A percentile compares a stretch with the other conserved stretches of the same genome.
Evolutionary conservation across 352 stramenopile genomes (phyloP).

Genomic region (Pythium apleroticum): DNA sequence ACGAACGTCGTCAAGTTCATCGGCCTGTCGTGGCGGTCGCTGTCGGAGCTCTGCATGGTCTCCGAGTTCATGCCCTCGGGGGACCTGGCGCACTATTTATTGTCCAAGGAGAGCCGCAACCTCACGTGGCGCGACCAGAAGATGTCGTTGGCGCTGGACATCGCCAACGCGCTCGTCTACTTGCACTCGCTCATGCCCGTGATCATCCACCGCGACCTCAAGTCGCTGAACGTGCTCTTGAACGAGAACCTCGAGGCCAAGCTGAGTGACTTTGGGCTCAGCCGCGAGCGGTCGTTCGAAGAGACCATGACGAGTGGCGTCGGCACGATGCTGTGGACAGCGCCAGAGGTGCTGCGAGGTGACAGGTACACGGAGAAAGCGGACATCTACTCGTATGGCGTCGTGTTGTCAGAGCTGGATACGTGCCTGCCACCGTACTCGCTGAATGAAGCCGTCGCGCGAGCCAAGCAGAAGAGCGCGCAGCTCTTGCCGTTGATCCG

Average conservation of each 20-base stretch:
- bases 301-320: constrained; percentile 7
- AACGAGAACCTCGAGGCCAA: constrained; percentile 35
- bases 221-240: constrained; percentile 33
- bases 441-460: constrained; percentile 26
- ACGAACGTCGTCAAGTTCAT: constrained; percentile 28
- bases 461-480: constrained; percentile 21
- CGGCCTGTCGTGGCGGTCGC: constrained; percentile 25
- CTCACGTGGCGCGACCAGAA: constrained; percentile 48
- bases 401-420: constrained; percentile 33
- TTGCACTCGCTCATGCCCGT: constrained; percentile 58
- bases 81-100: constrained; percentile 24
- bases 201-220: constrained; percentile 74
- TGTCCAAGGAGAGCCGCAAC: constrained; percentile 18
- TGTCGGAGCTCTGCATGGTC: constrained; percentile 26
- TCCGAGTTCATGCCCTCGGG: constrained; percentile 25
- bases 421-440: constrained; percentile 31
- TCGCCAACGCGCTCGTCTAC: constrained; percentile 57
- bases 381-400: constrained; percentile 20
- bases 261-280: constrained; percentile 14
- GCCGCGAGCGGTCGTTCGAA: constrained; percentile 25
- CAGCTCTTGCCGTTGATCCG: constrained; percentile 27
- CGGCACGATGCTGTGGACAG: constrained; percentile 8
- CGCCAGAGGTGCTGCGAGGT: constrained; percentile 17
- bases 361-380: constrained; percentile 4
- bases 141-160: constrained; percentile 41